Evolutionary conservation across 2,329 filamentous ascomycete genomes (phyloP).

Genomic region (Microdochium paspali): DNA sequence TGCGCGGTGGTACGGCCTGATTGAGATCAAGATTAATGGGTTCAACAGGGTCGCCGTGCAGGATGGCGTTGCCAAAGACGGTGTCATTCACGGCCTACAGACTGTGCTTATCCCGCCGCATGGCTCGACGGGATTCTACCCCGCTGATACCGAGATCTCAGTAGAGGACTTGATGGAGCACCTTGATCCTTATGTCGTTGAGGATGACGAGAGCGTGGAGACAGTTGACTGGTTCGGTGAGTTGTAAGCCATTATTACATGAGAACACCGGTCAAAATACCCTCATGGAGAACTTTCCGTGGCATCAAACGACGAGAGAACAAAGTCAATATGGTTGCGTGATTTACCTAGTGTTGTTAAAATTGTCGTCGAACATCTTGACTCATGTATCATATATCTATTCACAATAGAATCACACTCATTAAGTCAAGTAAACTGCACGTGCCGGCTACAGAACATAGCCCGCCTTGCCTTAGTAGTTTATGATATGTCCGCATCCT

Average conservation of each 20-base stretch:
- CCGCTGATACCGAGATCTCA: conserved; percentile 36
- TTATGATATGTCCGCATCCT: too few relatives aligned
- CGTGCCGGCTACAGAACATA: too few relatives aligned
- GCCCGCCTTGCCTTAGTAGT: too few relatives aligned
- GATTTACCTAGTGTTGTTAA: too few relatives aligned
- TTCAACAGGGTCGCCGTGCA: conserved; percentile 54
- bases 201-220: conserved; percentile 7
- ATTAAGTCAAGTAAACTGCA: too few relatives aligned
- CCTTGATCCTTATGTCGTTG: conserved; percentile 32
- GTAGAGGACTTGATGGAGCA: conserved; percentile 53
- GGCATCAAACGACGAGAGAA: too few relatives aligned
- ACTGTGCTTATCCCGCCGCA: conserved; percentile 70
- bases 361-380: too few relatives aligned
- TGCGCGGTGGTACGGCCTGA: conserved; percentile 55
- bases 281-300: too few relatives aligned
- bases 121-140: conserved; percentile 25
- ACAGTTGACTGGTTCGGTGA: conserved; percentile 7
- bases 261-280: too few relatives aligned
- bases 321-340: too few relatives aligned
- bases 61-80: conserved; percentile 68
- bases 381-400: too few relatives aligned
- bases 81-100: conserved; percentile 70
- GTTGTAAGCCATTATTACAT: conserved; percentile 4
- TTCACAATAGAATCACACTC: too few relatives aligned
- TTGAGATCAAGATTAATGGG: conserved; percentile 67